Percentiles rank a stretch among this genome's conserved stretches.
phyloP scores from a whole-genome alignment of 202 grass and related monocot genomes.

The Zoysia matrella region DNA sequence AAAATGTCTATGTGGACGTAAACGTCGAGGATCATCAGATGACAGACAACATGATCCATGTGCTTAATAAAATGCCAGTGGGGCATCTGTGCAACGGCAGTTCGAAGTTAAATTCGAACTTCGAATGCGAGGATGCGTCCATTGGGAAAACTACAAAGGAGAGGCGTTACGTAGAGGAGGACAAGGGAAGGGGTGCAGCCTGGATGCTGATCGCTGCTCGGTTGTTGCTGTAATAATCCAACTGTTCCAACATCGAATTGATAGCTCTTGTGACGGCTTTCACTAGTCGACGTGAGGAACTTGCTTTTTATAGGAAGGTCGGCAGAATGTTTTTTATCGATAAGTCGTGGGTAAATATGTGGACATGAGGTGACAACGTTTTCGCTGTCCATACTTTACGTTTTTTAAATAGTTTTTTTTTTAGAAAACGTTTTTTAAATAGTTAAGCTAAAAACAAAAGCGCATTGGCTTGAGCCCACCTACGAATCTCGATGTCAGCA shows the following conservation, averaged over 20 bases:
- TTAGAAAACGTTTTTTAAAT: too few relatives aligned
- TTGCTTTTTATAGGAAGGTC: too few relatives aligned
- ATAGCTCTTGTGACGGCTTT: neutral
- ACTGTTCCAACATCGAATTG: slow-evolving; percentile 20
- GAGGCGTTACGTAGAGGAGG: slow-evolving; percentile 20
- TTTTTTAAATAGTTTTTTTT: too few relatives aligned
- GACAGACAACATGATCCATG: slow-evolving; percentile 22
- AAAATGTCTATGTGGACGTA: slow-evolving; percentile 10
- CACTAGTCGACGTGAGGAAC: neutral
- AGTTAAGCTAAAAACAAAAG: too few relatives aligned
- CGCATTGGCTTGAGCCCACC: too few relatives aligned
- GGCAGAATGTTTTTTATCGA: too few relatives aligned
- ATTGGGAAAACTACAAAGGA: slow-evolving; percentile 22
- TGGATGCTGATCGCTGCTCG: neutral
- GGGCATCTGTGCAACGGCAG: slow-evolving; percentile 32
- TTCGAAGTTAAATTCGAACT: slow-evolving; percentile 20
- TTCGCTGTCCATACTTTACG: too few relatives aligned
- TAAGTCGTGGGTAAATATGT: too few relatives aligned
- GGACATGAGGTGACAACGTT: too few relatives aligned
- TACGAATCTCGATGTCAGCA: too few relatives aligned
- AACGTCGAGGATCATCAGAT: slow-evolving; percentile 28
- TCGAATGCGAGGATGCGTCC: neutral
- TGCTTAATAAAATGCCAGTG: slow-evolving; percentile 18
- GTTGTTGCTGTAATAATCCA: slow-evolving; percentile 10
- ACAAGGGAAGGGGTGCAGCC: neutral